phyloP scores from a whole-genome alignment of 2,329 filamentous ascomycete genomes.

The Hypoxylon sp. region DNA sequence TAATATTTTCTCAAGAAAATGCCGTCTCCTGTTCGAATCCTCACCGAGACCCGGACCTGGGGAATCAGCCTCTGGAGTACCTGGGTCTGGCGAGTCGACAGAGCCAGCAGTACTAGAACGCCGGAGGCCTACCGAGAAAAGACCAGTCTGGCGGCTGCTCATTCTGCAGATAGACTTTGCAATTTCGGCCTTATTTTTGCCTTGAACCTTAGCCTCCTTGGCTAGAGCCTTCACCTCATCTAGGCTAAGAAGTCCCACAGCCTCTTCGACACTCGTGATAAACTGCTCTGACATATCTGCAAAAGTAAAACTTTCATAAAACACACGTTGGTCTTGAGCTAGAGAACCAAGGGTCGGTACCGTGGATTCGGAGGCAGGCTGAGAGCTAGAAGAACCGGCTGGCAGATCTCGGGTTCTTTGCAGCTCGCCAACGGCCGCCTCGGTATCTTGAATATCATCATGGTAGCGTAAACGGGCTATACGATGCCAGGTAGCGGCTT shows the following conservation, averaged over 20 bases:
- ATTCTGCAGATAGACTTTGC: slow-evolving; percentile 78
- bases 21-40: slow-evolving; percentile 74
- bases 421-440: slow-evolving; percentile 73
- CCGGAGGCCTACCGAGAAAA: slow-evolving; percentile 77
- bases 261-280: slow-evolving; percentile 85
- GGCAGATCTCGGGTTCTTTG: slow-evolving; percentile 72
- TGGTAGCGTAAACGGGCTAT: slow-evolving; percentile 82
- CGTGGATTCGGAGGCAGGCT: slow-evolving; percentile 31
- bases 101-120: slow-evolving; percentile 73
- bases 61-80: slow-evolving; percentile 55
- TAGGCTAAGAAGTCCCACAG: slow-evolving; percentile 82
- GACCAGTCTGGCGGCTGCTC: slow-evolving; percentile 79
- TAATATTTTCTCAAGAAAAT: slow-evolving; percentile 84
- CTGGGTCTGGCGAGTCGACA: slow-evolving; percentile 60
- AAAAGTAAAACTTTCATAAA: slow-evolving; percentile 77
- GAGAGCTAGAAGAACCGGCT: slow-evolving; percentile 32
- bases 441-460: slow-evolving; percentile 82
- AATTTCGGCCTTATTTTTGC: slow-evolving; percentile 88
- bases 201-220: slow-evolving; percentile 87
- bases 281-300: slow-evolving; percentile 81
- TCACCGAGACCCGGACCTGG: slow-evolving; percentile 50
- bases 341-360: slow-evolving; percentile 49
- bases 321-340: slow-evolving; percentile 58
- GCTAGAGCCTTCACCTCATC: slow-evolving; percentile 89
- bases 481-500: slow-evolving; percentile 92